Conservation (phyloP, 129 eudicot genomes). For the Flaveria robusta region DNA sequence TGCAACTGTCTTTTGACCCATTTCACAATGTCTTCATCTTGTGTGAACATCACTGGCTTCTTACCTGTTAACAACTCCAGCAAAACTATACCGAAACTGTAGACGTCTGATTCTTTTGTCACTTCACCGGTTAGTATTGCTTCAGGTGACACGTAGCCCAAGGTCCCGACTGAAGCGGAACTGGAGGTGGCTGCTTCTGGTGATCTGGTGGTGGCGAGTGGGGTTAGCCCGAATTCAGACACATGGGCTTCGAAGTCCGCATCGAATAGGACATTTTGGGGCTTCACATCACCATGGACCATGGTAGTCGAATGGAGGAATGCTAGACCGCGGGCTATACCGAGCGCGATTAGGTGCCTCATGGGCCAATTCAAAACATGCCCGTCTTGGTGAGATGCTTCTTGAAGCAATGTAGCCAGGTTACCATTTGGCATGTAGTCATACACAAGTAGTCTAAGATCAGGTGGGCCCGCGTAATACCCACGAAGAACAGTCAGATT, state of each 20-base stretch:
- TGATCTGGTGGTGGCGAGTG: conserved; percentile 40
- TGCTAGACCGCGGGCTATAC: conserved; percentile 80
- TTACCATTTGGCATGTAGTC: conserved; percentile 98
- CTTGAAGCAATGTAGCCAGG: conserved; percentile 82
- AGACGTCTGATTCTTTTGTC: conserved; percentile 74
- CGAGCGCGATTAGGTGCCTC: conserved; percentile 89
- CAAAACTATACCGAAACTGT: conserved; percentile 88
- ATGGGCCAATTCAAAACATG: conserved; percentile 98
- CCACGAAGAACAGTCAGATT: conserved; percentile 87
- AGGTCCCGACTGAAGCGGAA: conserved; percentile 60
- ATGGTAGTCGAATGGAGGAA: conserved; percentile 62
- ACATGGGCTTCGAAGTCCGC: conserved; percentile 96
- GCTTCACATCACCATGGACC: conserved; percentile 85
- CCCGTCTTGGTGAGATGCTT: conserved; percentile 94
- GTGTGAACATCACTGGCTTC: conserved; percentile 81
- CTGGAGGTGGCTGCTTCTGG: conserved; percentile 53
- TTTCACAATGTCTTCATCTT: conserved; percentile 86
- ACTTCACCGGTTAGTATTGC: conserved; percentile 51
- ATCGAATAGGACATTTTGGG: conserved; percentile 79
- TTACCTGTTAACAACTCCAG: conserved; percentile 81
- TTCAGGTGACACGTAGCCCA: conserved; percentile 80
- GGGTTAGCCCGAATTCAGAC: conserved; percentile 72
- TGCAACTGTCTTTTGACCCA: conserved; percentile 91
- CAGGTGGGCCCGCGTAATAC: conserved; percentile 83
- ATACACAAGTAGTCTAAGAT: conserved; percentile 61